Conservation (phyloP, 1,284 basidiomycete species). For the Ustilago cynodontis region DNA sequence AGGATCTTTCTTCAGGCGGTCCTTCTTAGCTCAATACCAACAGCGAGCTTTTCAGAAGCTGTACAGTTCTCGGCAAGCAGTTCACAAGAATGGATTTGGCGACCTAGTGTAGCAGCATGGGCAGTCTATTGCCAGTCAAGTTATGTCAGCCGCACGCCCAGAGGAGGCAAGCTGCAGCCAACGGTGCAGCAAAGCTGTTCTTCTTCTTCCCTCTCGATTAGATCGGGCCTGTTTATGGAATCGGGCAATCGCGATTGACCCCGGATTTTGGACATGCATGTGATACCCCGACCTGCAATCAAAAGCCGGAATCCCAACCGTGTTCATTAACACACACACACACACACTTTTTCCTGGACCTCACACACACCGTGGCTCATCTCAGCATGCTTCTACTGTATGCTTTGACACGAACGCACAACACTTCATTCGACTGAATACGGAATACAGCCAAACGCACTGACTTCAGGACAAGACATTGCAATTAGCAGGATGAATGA, state of each 20-base stretch:
- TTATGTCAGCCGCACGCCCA: neutral
- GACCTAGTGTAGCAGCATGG: too few relatives aligned
- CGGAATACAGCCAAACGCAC: neutral
- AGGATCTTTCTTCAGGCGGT: too few relatives aligned
- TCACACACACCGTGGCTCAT: neutral
- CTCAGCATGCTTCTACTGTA: too few relatives aligned
- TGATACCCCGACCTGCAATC: neutral
- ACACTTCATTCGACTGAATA: neutral
- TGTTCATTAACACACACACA: too few relatives aligned
- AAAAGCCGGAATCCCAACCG: neutral
- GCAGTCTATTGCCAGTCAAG: too few relatives aligned
- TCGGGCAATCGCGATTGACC: neutral
- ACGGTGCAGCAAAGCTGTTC: neutral
- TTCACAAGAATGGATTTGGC: too few relatives aligned
- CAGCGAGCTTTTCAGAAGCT: too few relatives aligned
- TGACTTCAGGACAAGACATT: neutral
- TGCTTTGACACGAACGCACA: neutral
- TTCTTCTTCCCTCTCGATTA: too few relatives aligned
- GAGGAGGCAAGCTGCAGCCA: neutral
- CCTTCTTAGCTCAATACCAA: neutral
- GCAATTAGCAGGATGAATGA: conserved; percentile 6
- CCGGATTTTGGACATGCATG: neutral
- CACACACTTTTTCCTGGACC: too few relatives aligned
- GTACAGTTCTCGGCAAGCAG: too few relatives aligned
- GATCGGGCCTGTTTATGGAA: neutral